A percentile compares a stretch with the other conserved stretches of the same genome.
Conservation (phyloP, 2,329 filamentous ascomycete genomes). For the Alternaria ethzedia region DNA sequence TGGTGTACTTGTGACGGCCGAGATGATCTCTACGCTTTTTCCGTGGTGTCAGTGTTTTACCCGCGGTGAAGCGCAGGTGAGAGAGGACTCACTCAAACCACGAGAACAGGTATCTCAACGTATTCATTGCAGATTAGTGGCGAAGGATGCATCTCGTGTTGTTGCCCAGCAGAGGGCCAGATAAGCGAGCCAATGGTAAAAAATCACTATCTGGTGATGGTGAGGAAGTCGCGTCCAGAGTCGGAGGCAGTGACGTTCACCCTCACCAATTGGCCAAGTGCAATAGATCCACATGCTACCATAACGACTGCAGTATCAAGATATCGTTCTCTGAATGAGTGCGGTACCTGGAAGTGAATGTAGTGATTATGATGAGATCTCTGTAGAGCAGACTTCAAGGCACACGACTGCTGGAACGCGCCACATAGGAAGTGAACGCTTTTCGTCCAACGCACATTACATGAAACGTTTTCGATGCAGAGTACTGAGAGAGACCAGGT, state of each 20-base stretch:
- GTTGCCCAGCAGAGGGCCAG: background rate
- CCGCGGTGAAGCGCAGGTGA: background rate
- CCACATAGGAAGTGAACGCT: background rate
- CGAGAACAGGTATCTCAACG: background rate
- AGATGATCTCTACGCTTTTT: background rate
- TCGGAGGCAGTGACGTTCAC: background rate
- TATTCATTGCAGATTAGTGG: background rate
- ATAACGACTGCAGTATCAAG: background rate
- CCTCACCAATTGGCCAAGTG: background rate
- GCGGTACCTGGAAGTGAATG: background rate
- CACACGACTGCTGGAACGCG: background rate
- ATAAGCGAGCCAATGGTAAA: background rate
- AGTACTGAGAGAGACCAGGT: background rate
- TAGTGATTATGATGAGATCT: background rate
- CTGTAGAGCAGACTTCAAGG: background rate
- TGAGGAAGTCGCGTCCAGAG: background rate
- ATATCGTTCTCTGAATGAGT: fast-evolving
- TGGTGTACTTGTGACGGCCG: background rate
- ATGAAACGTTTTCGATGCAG: background rate
- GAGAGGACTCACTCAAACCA: background rate
- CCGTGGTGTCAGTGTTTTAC: background rate
- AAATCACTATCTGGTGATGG: background rate
- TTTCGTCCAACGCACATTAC: background rate
- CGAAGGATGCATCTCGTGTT: background rate
- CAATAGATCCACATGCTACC: background rate